A percentile compares a stretch with the other conserved stretches of the same genome.
Evolutionary conservation across 2,329 filamentous ascomycete genomes (phyloP).

Genomic region (Neonectria sp.): DNA sequence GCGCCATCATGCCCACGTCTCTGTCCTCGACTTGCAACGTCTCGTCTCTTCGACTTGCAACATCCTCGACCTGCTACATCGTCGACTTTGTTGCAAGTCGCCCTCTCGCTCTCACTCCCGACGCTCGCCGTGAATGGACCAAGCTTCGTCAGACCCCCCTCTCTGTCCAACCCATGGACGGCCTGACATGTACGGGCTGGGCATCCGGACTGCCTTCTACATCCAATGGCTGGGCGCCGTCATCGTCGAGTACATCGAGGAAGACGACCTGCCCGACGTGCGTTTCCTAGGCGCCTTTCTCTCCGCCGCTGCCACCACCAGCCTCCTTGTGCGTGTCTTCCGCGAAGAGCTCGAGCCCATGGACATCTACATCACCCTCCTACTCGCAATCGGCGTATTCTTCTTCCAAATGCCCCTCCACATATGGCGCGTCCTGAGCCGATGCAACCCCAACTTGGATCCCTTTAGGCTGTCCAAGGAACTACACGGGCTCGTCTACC

Average conservation of each 20-base stretch:
- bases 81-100: neutral
- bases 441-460: constrained; percentile 50
- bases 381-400: constrained; percentile 51
- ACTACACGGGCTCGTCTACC: constrained; percentile 44
- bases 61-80: neutral
- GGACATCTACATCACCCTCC: constrained; percentile 52
- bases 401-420: constrained; percentile 53
- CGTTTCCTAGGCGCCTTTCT: constrained; percentile 52
- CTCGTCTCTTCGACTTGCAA: neutral
- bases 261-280: constrained; percentile 46
- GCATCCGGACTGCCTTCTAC: constrained; percentile 54
- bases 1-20: neutral
- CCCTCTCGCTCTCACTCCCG: neutral
- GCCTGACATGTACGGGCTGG: constrained; percentile 54
- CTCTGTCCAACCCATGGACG: constrained; percentile 47
- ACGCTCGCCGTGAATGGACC: constrained; percentile 20
- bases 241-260: constrained; percentile 51
- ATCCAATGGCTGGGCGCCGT: constrained; percentile 54
- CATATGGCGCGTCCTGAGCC: constrained; percentile 51
- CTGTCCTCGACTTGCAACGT: neutral
- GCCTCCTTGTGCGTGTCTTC: constrained; percentile 48
- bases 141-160: constrained; percentile 9
- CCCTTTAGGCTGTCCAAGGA: constrained; percentile 50
- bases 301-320: constrained; percentile 47
- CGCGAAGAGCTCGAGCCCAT: constrained; percentile 42